Evolutionary conservation across 768 basidiomycete species (phyloP).

Genomic region (Daedalea quercina): DNA sequence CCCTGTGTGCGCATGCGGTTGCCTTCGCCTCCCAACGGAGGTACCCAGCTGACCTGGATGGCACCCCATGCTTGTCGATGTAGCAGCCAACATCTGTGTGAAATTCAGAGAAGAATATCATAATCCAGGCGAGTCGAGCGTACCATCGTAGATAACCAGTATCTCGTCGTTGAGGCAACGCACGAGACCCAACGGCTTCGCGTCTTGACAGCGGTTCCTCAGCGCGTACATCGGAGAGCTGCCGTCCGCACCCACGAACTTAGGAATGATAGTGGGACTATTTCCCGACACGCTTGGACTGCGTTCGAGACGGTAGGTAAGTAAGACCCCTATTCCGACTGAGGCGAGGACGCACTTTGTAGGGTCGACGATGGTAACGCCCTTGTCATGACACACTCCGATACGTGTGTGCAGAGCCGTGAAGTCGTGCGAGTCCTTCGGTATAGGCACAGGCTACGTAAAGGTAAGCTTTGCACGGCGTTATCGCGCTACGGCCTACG

Average conservation of each 20-base stretch:
- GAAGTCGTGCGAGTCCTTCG: slow-evolving; percentile 62
- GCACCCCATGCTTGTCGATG: slow-evolving; percentile 62
- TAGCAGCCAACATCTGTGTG: slow-evolving; percentile 66
- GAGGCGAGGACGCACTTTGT: slow-evolving; percentile 44
- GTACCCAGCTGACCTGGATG: slow-evolving; percentile 52
- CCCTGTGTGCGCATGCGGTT: slow-evolving; percentile 52
- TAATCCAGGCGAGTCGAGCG: slow-evolving; percentile 17
- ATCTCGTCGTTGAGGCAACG: slow-evolving; percentile 48
- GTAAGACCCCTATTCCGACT: not conserved
- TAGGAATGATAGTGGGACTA: slow-evolving; percentile 46
- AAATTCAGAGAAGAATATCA: not conserved
- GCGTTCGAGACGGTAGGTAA: not conserved
- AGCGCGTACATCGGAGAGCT: slow-evolving; percentile 41
- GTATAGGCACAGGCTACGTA: slow-evolving; percentile 56
- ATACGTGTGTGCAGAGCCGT: slow-evolving; percentile 55
- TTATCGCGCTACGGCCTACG: slow-evolving; percentile 11
- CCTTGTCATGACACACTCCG: slow-evolving; percentile 57
- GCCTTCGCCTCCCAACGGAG: slow-evolving; percentile 78
- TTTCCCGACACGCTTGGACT: slow-evolving; percentile 3
- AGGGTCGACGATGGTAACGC: slow-evolving; percentile 62
- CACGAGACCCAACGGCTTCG: slow-evolving; percentile 64
- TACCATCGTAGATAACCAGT: slow-evolving; percentile 71
- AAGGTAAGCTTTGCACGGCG: not conserved
- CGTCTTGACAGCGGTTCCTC: slow-evolving; percentile 49
- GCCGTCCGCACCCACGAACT: slow-evolving; percentile 37